Conservation (phyloP, 768 basidiomycete genomes). For the Hemileccinum impolitum region DNA sequence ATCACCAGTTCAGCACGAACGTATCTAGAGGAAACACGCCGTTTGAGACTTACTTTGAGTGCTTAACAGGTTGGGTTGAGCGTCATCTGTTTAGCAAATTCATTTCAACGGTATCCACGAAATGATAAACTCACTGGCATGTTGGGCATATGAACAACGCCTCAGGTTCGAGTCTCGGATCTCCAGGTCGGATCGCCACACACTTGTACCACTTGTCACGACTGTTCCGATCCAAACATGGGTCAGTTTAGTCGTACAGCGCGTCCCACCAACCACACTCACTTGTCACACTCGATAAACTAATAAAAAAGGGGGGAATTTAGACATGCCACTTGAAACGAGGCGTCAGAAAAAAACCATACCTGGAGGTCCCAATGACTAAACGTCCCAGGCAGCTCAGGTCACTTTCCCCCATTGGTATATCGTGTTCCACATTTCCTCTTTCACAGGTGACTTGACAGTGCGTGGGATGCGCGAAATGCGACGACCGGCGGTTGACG, state of each 20-base stretch:
- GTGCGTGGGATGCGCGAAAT: neutral
- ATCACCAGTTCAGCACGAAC: neutral
- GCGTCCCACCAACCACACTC: conserved; percentile 14
- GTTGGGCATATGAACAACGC: conserved; percentile 41
- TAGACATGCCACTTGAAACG: neutral
- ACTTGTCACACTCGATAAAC: conserved; percentile 37
- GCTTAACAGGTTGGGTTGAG: conserved; percentile 7
- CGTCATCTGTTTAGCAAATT: neutral
- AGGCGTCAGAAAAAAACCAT: neutral
- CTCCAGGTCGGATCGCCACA: conserved; percentile 37
- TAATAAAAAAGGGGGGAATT: neutral
- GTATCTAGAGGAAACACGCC: neutral
- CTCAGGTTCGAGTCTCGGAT: conserved; percentile 33
- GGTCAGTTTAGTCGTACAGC: neutral
- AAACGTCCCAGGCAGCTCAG: conserved; percentile 7
- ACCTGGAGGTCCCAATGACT: conserved; percentile 26
- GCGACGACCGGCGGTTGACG: neutral
- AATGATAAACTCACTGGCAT: conserved; percentile 31
- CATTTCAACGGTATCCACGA: neutral
- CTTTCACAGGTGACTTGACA: neutral
- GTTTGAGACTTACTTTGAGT: conserved; percentile 4
- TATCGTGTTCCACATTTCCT: neutral
- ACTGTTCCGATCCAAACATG: conserved; percentile 23
- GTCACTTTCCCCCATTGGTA: conserved; percentile 9
- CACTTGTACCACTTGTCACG: conserved; percentile 52